Percentiles rank a stretch among this genome's conserved stretches.
phyloP scores from a whole-genome alignment of 2,329 filamentous ascomycete species.

The Cylindrodendrum hubeiense region DNA sequence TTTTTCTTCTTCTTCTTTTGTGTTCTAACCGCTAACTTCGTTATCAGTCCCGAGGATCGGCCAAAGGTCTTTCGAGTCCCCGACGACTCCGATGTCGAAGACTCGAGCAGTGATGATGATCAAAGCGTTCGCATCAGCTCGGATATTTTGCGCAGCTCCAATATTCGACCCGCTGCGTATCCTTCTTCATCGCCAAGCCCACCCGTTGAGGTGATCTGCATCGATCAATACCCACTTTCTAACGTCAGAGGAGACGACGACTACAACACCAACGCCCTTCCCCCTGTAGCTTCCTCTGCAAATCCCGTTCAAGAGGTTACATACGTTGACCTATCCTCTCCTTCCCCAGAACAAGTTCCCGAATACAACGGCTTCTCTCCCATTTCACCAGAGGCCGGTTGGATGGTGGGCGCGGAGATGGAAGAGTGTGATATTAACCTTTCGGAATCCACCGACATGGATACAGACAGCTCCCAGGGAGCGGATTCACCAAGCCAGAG shows the following conservation, averaged over 20 bases:
- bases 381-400: constrained; percentile 5
- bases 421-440: constrained; percentile 21
- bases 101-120: constrained; percentile 44
- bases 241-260: constrained; percentile 27
- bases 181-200: constrained; percentile 16
- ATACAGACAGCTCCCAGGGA: constrained; percentile 28
- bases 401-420: constrained; percentile 14
- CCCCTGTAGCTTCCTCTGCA: neutral
- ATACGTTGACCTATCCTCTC: constrained; percentile 14
- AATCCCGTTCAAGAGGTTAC: constrained; percentile 3
- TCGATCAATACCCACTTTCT: constrained; percentile 35
- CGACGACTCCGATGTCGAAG: constrained; percentile 54
- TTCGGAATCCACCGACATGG: constrained; percentile 34
- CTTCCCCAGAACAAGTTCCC: constrained; percentile 18
- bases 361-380: constrained; percentile 13
- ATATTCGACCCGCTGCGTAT: constrained; percentile 41
- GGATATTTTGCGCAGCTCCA: constrained; percentile 44
- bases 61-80: constrained; percentile 56
- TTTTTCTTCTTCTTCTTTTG: neutral
- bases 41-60: constrained; percentile 41
- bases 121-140: constrained; percentile 41
- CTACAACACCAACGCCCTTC: neutral
- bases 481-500: constrained; percentile 20
- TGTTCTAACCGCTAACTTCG: constrained; percentile 27
- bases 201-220: constrained; percentile 39